Conservation (phyloP, 805 yeast genomes). For the Hanseniaspora vineae region DNA sequence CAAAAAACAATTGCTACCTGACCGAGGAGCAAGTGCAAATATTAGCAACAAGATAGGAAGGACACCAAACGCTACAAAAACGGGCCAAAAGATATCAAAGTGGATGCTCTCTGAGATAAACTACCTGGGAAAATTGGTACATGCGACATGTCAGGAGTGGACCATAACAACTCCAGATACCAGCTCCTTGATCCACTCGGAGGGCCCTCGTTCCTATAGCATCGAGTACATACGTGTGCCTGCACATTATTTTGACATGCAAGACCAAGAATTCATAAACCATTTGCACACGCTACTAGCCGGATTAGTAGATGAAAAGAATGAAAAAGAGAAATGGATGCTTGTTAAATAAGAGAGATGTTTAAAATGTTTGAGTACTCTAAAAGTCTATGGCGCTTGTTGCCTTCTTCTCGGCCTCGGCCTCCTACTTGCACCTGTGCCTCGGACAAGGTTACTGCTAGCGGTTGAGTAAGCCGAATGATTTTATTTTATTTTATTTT, state of each 20-base stretch:
- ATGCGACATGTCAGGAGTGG: neutral
- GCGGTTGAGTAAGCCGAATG: neutral
- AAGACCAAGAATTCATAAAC: neutral
- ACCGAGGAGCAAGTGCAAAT: neutral
- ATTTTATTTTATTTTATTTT: neutral
- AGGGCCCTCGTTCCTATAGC: neutral
- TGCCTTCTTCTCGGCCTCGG: too few relatives aligned
- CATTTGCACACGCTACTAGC: neutral
- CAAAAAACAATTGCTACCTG: neutral
- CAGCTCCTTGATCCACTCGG: too few relatives aligned
- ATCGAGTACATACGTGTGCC: neutral
- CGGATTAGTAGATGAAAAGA: neutral
- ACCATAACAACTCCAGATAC: neutral
- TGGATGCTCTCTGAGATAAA: neutral
- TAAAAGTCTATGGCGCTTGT: too few relatives aligned
- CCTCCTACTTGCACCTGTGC: too few relatives aligned
- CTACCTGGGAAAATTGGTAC: neutral
- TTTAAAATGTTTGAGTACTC: too few relatives aligned
- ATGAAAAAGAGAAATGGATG: neutral
- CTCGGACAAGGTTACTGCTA: too few relatives aligned
- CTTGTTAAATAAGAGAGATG: neutral
- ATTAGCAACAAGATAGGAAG: too few relatives aligned
- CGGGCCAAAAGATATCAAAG: too few relatives aligned
- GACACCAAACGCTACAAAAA: too few relatives aligned
- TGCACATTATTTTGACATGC: neutral